Evolutionary conservation across 2,329 filamentous ascomycete genomes (phyloP).

Genomic region (Chaetomium strumarium): DNA sequence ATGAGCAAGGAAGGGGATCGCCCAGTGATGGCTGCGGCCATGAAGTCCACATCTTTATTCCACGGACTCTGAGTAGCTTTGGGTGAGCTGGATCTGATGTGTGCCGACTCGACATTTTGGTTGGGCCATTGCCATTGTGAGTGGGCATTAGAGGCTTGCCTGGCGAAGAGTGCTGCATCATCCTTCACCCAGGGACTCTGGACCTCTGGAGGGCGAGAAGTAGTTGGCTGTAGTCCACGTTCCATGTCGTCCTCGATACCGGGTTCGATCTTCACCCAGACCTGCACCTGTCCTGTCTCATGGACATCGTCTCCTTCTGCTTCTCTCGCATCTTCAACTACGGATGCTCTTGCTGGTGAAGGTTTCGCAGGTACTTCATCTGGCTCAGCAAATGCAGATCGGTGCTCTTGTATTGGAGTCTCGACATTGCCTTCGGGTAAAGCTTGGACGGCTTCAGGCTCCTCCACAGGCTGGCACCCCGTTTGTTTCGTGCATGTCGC

Average conservation of each 20-base stretch:
- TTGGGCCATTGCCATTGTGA: neutral
- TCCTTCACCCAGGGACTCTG: conserved; percentile 14
- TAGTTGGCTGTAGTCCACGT: neutral
- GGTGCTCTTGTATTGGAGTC: neutral
- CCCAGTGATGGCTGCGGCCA: neutral
- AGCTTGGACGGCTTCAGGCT: neutral
- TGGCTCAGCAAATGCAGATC: neutral
- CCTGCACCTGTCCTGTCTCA: neutral
- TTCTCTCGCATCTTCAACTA: conserved; percentile 2
- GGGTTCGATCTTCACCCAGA: neutral
- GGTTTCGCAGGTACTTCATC: neutral
- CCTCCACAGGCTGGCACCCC: neutral
- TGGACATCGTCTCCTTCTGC: neutral
- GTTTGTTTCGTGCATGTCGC: neutral
- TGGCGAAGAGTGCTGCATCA: neutral
- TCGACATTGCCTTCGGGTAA: neutral
- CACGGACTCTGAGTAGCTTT: conserved; percentile 29
- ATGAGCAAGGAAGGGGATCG: neutral
- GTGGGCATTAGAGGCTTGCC: no score
- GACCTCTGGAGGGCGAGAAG: neutral
- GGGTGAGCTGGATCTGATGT: conserved; percentile 16
- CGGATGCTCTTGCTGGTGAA: neutral
- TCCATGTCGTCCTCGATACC: neutral
- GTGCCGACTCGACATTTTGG: neutral
- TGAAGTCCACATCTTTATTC: conserved; percentile 13